Conservation (phyloP, 768 basidiomycete genomes). For the Trametes villosa region DNA sequence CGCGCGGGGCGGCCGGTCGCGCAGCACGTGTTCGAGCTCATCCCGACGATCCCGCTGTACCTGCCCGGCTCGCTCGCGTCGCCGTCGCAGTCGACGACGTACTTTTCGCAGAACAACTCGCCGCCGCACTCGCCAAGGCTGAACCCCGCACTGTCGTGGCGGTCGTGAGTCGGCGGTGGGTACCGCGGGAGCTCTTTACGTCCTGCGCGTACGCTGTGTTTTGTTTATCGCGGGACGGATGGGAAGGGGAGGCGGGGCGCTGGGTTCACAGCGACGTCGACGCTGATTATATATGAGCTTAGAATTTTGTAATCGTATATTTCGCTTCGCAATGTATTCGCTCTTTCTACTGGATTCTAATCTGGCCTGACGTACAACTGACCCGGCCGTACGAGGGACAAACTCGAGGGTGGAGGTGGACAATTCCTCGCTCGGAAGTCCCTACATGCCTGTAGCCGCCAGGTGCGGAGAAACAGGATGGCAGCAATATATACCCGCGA, state of each 20-base stretch:
- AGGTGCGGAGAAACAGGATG: too few relatives aligned
- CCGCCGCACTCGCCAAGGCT: slow-evolving; percentile 43
- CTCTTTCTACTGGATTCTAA: background rate
- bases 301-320: slow-evolving; percentile 11
- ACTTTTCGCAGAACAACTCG: slow-evolving; percentile 40
- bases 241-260: background rate
- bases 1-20: slow-evolving; percentile 52
- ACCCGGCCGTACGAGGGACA: too few relatives aligned
- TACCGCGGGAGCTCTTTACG: too few relatives aligned
- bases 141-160: slow-evolving; percentile 35
- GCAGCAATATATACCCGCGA: background rate
- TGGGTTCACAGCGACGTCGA: too few relatives aligned
- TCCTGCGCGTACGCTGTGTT: background rate
- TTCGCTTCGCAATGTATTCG: slow-evolving; percentile 5
- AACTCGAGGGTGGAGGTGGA: too few relatives aligned
- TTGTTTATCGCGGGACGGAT: background rate
- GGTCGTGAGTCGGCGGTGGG: slow-evolving; percentile 20
- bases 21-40: slow-evolving; percentile 79
- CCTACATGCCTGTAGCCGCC: too few relatives aligned
- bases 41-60: slow-evolving; percentile 75
- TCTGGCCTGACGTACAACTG: too few relatives aligned
- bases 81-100: slow-evolving; percentile 41
- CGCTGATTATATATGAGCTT: slow-evolving; percentile 10
- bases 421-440: too few relatives aligned
- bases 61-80: slow-evolving; percentile 53